Evolutionary conservation across 2,329 filamentous ascomycete species (phyloP), one percentile per base, ranked within the genome.

Genomic region (Hypoxylon sp.): DNA sequence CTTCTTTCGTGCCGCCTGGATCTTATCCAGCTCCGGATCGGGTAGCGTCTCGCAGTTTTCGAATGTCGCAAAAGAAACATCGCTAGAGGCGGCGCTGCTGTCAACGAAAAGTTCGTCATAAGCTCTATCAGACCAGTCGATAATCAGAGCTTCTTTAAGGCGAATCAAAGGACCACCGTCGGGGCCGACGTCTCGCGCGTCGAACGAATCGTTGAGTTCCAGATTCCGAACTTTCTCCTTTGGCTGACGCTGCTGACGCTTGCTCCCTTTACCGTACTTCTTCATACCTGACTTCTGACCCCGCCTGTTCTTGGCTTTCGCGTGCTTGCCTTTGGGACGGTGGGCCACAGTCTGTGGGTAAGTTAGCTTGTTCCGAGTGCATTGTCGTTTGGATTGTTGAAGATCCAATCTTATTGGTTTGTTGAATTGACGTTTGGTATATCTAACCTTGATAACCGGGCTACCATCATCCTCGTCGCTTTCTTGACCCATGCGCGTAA

Each of bases 81-180:
- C 78, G 7, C 20, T 48, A 6, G 54, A 52, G 5, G 39, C 8
- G 7, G 11, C 15, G 15, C 22, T 49, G n/a, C 50, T 57, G 20
- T 85, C 81, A 50, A 84, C 78, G 73, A 97, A 98, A 20, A 97
- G 81, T 15, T 81, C 81, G 17, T 94, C 88, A 74, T 87, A 91
- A 5, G 88, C 89, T 6, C 89, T 83, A 6, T 87, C 81, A 44
- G 82, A 86, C 94, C 94, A 99, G 71, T 98, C 94, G 10, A 97
- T 85, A 5, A 98, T 82, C 49, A 99, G 88, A 22, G 87, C 92
- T 77, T 99, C 95, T 52, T 91, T 90, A 24, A 94, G 85, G 34
- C 91, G 87, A 68, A 98, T 85, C 41, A 97, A 80, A 0, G 90
- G 87, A 3, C 86, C 87, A 15, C 85, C 82, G 67, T 84, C 80